Conservation (phyloP, 768 basidiomycete genomes). For the Chalciporus pseudorubinellus region DNA sequence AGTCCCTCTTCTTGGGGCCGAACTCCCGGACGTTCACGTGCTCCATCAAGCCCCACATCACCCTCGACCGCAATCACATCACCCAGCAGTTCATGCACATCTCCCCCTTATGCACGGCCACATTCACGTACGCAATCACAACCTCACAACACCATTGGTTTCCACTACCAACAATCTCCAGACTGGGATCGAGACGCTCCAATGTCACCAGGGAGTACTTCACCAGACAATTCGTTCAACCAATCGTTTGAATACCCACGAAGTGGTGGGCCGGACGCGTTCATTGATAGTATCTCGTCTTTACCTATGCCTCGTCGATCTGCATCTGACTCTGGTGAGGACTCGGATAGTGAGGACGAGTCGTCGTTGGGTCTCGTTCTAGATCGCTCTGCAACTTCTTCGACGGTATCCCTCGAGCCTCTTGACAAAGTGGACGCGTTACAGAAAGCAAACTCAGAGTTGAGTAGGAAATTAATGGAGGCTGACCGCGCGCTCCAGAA, state of each 20-base stretch:
- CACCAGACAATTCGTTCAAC: constrained; percentile 35
- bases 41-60: constrained; percentile 68
- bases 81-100: constrained; percentile 41
- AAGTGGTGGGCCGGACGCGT: constrained; percentile 36
- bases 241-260: constrained; percentile 38
- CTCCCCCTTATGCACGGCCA: constrained; percentile 53
- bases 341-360: constrained; percentile 49
- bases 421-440: constrained; percentile 72
- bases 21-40: constrained; percentile 50
- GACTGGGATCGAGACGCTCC: constrained; percentile 33
- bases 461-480: constrained; percentile 73
- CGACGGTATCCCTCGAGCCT: constrained; percentile 68
- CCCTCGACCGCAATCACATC: constrained; percentile 38
- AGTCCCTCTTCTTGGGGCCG: constrained; percentile 45
- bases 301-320: constrained; percentile 55
- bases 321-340: constrained; percentile 44
- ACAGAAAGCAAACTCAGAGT: constrained; percentile 69
- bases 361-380: constrained; percentile 55
- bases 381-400: constrained; percentile 57
- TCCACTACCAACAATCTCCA: constrained; percentile 42
- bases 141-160: constrained; percentile 39
- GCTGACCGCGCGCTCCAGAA: constrained; percentile 66
- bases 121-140: constrained; percentile 62
- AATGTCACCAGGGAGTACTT: constrained; percentile 31
- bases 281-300: constrained; percentile 48